These are phyloP conservation scores for Hortiboletus campestris DNA, from an alignment of 768 basidiomycete species.

Conservation along the genomic window DNA sequence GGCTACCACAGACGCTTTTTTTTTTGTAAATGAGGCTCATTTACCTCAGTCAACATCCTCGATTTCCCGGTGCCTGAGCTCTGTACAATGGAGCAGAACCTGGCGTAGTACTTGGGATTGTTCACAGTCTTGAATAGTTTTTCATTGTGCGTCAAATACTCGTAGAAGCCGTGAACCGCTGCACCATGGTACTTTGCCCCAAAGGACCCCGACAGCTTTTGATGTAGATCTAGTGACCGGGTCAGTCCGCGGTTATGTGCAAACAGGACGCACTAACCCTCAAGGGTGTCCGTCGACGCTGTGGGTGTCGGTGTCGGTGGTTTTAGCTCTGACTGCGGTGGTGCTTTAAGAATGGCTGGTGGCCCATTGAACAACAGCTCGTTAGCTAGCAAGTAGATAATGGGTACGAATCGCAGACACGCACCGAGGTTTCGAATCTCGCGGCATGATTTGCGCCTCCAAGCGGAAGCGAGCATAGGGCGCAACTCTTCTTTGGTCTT, in stretches of 20 bases:
- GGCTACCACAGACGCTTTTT: not conserved
- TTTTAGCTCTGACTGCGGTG: not conserved
- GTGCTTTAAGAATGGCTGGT: not conserved
- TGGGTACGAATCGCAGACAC: not conserved
- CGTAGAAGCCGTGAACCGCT: conserved; percentile 16
- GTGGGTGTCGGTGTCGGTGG: no score
- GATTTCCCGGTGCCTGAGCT: conserved; percentile 16
- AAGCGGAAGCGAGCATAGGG: not conserved
- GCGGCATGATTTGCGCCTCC: not conserved
- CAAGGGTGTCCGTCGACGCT: no score
- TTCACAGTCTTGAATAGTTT: not conserved
- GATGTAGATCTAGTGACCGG: not conserved
- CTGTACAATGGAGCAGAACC: conserved; percentile 2
- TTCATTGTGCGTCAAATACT: conserved; percentile 17
- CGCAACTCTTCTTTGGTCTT: not conserved
- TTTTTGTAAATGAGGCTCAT: no score
- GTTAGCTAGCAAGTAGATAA: not conserved
- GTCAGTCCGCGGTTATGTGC: not conserved
- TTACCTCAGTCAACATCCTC: conserved; percentile 13
- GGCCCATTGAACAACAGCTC: not conserved
- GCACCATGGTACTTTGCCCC: not conserved
- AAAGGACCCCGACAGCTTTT: not conserved
- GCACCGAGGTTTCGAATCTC: conserved; percentile 9
- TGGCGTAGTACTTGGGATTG: conserved; percentile 1
- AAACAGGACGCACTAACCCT: not conserved